A percentile compares a stretch with the other conserved stretches of the same genome.
Evolutionary conservation across 805 yeast genomes (phyloP).

Genomic region (Suhomyces faveliae): DNA sequence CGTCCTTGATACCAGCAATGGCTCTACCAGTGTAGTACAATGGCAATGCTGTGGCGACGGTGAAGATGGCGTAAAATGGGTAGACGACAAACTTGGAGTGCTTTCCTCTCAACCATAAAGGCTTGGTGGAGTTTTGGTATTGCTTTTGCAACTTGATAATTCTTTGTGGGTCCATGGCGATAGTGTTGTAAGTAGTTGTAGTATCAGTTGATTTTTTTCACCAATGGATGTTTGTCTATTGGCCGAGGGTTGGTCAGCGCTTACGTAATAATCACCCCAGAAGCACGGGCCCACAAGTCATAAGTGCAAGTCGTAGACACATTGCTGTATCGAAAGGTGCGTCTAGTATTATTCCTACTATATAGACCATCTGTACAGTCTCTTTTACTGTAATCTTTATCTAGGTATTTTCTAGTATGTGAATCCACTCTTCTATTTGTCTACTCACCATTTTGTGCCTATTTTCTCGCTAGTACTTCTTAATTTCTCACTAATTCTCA

Average conservation of each 20-base stretch:
- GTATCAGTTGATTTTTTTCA: slow-evolving; percentile 14
- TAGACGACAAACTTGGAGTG: slow-evolving; percentile 63
- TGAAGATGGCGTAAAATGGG: slow-evolving; percentile 76
- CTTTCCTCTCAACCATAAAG: slow-evolving; percentile 46
- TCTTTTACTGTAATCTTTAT: too few species aligned
- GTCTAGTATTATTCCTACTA: too few species aligned
- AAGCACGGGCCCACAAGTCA: not conserved
- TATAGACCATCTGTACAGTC: too few species aligned
- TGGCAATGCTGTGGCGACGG: slow-evolving; percentile 64
- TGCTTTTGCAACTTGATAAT: slow-evolving; percentile 44
- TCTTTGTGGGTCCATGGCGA: slow-evolving; percentile 46
- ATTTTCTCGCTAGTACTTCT: too few species aligned
- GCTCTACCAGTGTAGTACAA: slow-evolving; percentile 74
- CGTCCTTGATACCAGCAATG: slow-evolving; percentile 59
- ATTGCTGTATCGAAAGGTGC: not conserved
- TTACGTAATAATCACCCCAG: not conserved
- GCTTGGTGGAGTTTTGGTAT: slow-evolving; percentile 42
- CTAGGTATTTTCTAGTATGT: too few species aligned
- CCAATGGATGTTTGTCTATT: slow-evolving; percentile 9
- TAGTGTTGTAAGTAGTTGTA: not conserved
- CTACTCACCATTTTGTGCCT: too few species aligned
- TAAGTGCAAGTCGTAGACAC: not conserved
- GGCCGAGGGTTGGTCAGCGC: slow-evolving; percentile 6
- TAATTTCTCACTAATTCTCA: too few species aligned
- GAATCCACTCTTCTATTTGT: too few species aligned